Conservation (phyloP, 1,139 yeast species). For the Pichia sp. region DNA sequence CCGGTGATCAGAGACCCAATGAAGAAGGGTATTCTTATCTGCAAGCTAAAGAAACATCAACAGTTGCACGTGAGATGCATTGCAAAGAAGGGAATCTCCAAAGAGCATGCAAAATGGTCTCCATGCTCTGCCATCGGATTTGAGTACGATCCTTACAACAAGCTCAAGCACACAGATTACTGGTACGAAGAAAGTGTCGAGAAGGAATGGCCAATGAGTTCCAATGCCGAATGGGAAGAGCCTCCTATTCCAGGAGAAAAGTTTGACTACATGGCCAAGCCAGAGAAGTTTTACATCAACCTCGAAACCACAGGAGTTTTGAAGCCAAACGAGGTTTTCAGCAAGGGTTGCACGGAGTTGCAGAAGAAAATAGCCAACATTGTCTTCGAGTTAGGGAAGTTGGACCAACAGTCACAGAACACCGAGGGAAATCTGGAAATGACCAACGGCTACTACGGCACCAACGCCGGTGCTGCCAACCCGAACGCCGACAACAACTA, state of each 20-base stretch:
- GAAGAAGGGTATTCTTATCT: slow-evolving; percentile 78
- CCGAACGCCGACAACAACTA: background rate
- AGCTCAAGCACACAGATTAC: slow-evolving; percentile 87
- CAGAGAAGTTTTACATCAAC: slow-evolving; percentile 75
- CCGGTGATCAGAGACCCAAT: slow-evolving; percentile 80
- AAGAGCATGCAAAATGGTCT: slow-evolving; percentile 98
- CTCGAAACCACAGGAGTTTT: slow-evolving; percentile 91
- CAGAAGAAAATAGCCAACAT: slow-evolving; percentile 90
- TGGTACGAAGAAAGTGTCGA: slow-evolving; percentile 93
- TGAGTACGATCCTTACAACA: slow-evolving; percentile 99
- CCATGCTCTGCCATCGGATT: slow-evolving; percentile 97
- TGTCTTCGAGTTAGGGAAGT: slow-evolving; percentile 69
- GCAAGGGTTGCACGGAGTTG: slow-evolving; percentile 75
- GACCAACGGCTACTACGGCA: slow-evolving; percentile 42
- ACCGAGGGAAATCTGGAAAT: slow-evolving; percentile 25
- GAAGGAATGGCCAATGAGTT: slow-evolving; percentile 88
- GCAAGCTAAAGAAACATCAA: slow-evolving; percentile 90
- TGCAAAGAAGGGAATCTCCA: slow-evolving; percentile 96
- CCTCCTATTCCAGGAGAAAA: slow-evolving; percentile 85
- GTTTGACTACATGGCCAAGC: slow-evolving; percentile 81
- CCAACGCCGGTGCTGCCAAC: slow-evolving; percentile 33
- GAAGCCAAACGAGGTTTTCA: slow-evolving; percentile 83
- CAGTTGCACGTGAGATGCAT: slow-evolving; percentile 84
- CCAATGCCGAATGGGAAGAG: slow-evolving; percentile 93
- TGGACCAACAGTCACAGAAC: slow-evolving; percentile 36